Evolutionary conservation across 306 rosid species (phyloP).

Genomic region (Vigna hirtella): DNA sequence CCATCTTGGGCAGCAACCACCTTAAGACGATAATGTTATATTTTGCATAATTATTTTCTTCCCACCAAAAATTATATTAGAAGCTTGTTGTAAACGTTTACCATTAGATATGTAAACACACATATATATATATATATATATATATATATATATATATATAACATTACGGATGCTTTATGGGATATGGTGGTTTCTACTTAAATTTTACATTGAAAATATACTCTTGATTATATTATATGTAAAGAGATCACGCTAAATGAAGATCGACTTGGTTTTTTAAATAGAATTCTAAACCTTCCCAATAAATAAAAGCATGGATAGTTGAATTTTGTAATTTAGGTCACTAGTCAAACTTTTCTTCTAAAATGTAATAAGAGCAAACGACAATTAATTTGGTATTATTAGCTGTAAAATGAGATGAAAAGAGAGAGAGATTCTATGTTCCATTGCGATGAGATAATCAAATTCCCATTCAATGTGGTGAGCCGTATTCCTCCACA

Average conservation of each 20-base stretch:
- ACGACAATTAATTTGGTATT: conserved; percentile 7
- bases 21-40: too few species aligned
- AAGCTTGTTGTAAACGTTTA: too few species aligned
- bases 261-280: neutral
- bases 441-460: conserved; percentile 65
- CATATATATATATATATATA: too few species aligned
- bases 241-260: neutral
- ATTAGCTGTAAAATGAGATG: conserved; percentile 61
- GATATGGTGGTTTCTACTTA: conserved; percentile 47
- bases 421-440: conserved; percentile 56
- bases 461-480: conserved; percentile 70
- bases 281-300: neutral
- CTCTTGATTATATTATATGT: neutral
- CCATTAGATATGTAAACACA: too few species aligned
- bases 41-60: too few species aligned
- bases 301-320: conserved; percentile 20
- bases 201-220: conserved; percentile 39
- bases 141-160: too few species aligned
- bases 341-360: neutral
- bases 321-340: conserved; percentile 40
- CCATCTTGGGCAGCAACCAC: too few species aligned
- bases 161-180: conserved; percentile 37
- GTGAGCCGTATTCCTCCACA: conserved; percentile 57
- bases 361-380: neutral
- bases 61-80: too few species aligned